A percentile compares a stretch with the other conserved stretches of the same genome.
phyloP scores from a whole-genome alignment of 768 basidiomycete species.

The Lepiota venenata region DNA sequence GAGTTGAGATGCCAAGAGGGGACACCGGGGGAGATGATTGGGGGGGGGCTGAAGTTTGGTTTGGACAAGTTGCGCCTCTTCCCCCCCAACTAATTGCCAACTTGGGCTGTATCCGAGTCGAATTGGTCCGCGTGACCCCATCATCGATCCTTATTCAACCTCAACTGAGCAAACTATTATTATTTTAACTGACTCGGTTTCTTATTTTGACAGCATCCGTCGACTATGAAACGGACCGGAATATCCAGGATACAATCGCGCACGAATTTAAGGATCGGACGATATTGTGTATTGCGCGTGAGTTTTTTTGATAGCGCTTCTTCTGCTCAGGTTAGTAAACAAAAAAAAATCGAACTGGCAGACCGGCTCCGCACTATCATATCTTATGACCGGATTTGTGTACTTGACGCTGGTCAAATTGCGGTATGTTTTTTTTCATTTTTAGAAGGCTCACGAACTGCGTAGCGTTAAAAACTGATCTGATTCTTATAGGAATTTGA shows the following conservation, averaged over 20 bases:
- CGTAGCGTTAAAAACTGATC: neutral
- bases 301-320: constrained; percentile 24
- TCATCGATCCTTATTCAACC: too few relatives aligned
- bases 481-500: constrained; percentile 63
- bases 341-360: too few relatives aligned
- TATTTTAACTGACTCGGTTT: neutral
- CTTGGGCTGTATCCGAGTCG: too few relatives aligned
- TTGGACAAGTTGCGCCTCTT: too few relatives aligned
- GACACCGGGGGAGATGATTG: too few relatives aligned
- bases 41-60: too few relatives aligned
- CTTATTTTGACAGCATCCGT: constrained; percentile 56
- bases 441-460: constrained; percentile 7
- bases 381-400: constrained; percentile 84
- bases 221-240: constrained; percentile 85
- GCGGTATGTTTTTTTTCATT: constrained; percentile 42
- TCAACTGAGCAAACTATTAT: neutral
- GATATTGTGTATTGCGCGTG: constrained; percentile 83
- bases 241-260: constrained; percentile 89
- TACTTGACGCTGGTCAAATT: constrained; percentile 78
- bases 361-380: constrained; percentile 88
- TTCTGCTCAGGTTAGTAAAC: neutral
- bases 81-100: too few relatives aligned
- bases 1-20: too few relatives aligned
- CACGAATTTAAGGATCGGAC: constrained; percentile 82
- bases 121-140: too few relatives aligned